Base-by-base conservation (phyloP, 192 early-diverging fungal species). In the Coemansia sp. region DNA sequence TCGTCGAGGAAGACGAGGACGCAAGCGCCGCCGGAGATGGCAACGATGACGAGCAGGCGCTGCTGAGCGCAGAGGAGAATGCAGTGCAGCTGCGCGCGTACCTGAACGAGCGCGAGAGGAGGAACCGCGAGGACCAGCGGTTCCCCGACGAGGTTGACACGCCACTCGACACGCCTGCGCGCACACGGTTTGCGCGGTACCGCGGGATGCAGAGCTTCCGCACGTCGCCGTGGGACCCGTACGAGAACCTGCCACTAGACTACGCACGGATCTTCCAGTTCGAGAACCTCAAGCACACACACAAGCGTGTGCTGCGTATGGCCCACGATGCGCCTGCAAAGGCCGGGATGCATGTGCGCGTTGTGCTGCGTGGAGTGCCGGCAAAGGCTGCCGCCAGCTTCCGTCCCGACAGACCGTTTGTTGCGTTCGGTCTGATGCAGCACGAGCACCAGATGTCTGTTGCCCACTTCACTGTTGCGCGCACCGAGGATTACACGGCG, bases 61-160 rank as follows among this genome's bases (percentile, higher is more conserved):
- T 75, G 56, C 80, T 68, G 19, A 70, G 62, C 2, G 63, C 76
- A 12, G 84, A 85, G 52, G 84, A 85, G 37, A 75, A 74, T 52
- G 76, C 63, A 9, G 57, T 36, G 46, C 72, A 74, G 60, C 74
- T 82, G n/a, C 62, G 66, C 16, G 82, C 83, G 22, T 80, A 82
- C 65, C 75, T 87, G 41, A 76, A 82, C 43, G 89, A 92, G 63
- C 88, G 85, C n/a, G 70, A 69, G 47, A 51, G 52, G 46, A 66
- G 72, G 59, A 69, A 85, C 69, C 77, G 85, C 52, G 89, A 93
- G 43, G 90, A 99, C 69, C 66, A 84, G 56, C 87, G 95, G 69
- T 98, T 97, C 82, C 97, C 97, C 8, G 97, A 99, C 74, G 97
- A 99, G 78, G 88, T 98, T 22, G 95, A 99, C 62, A 98, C 97